Base-by-base conservation (phyloP, 768 basidiomycete genomes). In the Tylopilus sp. region DNA sequence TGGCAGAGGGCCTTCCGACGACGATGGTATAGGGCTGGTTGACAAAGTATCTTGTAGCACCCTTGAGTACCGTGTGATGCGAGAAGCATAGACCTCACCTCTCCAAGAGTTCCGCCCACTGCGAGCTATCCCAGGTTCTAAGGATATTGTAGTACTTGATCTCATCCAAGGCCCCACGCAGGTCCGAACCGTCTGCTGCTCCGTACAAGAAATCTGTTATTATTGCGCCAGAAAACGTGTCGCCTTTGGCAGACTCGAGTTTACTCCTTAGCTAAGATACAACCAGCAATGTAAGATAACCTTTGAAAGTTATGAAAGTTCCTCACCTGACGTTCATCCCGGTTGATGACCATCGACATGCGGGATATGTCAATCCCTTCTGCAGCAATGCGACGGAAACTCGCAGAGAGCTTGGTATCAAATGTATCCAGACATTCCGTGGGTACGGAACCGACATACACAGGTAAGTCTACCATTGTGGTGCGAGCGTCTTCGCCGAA, bases 181-280 rank as follows among this genome's bases (percentile, higher is more conserved):
- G 75, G 54, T 94, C 86, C 17, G 86, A 86, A 7, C 92, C 96
- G 67, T 95, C 84, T 58, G 80, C 76, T 21, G 83, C 77, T 19
- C 93, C 94, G 65, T 96, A 98, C 30, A 98, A 68, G 69, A 92
- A 89, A 73, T 98, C 90, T 31, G 75, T 76, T 59, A 96, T 90
- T 50, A 94, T 77, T 2, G 80, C 80, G 34, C 79, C 76, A 1
- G 85, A 84, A 63, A 95, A 90, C 1, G 84, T 80, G 56, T 92
- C 89, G 16, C 88, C 89, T 63, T 92, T 89, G 6, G 84, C 76
- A 24, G 87, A 87, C 71, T 96, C 93, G 17, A 95, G 71, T 68
- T 80, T 85, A 70, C 90, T 92, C 53, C 87, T 87, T 22, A 95
- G 74, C 89, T 93, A 56, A 17, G 37, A 52, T n/a, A 25, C 9